Percentiles rank a stretch among this genome's conserved stretches.
These are phyloP conservation scores for Trypanosoma cruzi DNA, from an alignment of 208 protist species.

Conservation along the genomic window DNA sequence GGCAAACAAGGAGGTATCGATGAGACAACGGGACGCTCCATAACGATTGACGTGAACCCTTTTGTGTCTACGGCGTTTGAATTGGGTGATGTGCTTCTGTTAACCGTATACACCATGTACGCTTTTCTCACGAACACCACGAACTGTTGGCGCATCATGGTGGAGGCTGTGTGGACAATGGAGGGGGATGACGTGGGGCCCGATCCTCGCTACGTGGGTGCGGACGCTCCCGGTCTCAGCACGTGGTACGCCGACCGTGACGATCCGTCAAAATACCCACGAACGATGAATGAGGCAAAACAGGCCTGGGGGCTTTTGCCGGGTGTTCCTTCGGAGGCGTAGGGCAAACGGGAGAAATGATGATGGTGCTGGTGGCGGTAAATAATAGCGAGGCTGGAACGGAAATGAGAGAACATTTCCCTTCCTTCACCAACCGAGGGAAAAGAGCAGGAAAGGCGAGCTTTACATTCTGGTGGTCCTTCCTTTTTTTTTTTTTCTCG, in stretches of 20 bases:
- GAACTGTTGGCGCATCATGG: slow-evolving; percentile 69
- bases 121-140: slow-evolving; percentile 77
- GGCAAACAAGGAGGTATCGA: slow-evolving; percentile 66
- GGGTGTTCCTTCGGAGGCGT: slow-evolving; percentile 11
- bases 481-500: background rate
- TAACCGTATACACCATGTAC: slow-evolving; percentile 89
- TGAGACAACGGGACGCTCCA: slow-evolving; percentile 51
- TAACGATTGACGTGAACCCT: slow-evolving; percentile 76
- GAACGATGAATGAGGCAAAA: slow-evolving; percentile 66
- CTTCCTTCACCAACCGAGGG: background rate
- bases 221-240: slow-evolving; percentile 49
- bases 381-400: background rate
- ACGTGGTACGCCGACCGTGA: slow-evolving; percentile 53
- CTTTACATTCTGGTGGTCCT: background rate
- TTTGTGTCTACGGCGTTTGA: slow-evolving; percentile 70
- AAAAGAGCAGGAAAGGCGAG: background rate
- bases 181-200: slow-evolving; percentile 84
- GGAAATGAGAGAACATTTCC: background rate
- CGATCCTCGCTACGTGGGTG: slow-evolving; percentile 76
- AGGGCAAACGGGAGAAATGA: background rate
- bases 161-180: slow-evolving; percentile 85
- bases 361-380: background rate
- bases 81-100: slow-evolving; percentile 75
- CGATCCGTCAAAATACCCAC: slow-evolving; percentile 53
- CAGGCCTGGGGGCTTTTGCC: slow-evolving; percentile 66